Evolutionary conservation across 257 asterid genomes (phyloP).

Genomic region (Solanum clarkiae): DNA sequence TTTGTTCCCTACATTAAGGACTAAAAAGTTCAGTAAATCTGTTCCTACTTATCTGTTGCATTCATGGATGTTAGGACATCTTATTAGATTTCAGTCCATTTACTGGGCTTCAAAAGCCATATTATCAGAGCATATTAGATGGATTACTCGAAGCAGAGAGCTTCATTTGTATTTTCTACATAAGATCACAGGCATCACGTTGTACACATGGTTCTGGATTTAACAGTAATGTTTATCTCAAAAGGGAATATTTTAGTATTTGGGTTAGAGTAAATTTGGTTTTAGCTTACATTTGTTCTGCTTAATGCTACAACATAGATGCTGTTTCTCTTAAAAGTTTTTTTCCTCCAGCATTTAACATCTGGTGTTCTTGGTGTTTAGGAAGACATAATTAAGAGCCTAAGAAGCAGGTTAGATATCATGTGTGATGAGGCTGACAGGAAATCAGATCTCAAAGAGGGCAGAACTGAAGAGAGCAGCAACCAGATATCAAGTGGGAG

Average conservation of each 20-base stretch:
- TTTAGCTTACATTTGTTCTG: neutral
- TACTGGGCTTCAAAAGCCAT: neutral
- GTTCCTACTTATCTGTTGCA: neutral
- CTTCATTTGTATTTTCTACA: neutral
- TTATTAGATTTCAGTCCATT: neutral
- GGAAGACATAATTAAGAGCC: constrained; percentile 85
- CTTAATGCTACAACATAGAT: neutral
- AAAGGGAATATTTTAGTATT: neutral
- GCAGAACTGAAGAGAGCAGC: constrained; percentile 23
- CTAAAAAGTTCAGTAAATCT: neutral
- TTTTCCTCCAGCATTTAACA: neutral
- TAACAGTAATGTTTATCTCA: neutral
- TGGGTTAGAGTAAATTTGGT: neutral
- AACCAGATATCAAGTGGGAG: constrained; percentile 16
- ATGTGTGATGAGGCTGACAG: constrained; percentile 76
- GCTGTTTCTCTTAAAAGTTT: neutral
- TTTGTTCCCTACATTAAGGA: neutral
- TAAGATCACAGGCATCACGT: neutral
- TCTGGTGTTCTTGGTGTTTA: constrained; percentile 14
- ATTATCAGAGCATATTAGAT: neutral
- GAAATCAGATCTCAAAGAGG: constrained; percentile 23
- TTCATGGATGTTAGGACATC: neutral
- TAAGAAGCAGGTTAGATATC: constrained; percentile 75
- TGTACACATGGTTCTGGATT: neutral
- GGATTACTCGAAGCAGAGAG: neutral